Evolutionary conservation across 495 filamentous ascomycete species (phyloP), one percentile per base, ranked within the genome.

Genomic region (Penicillium coprophilum): DNA sequence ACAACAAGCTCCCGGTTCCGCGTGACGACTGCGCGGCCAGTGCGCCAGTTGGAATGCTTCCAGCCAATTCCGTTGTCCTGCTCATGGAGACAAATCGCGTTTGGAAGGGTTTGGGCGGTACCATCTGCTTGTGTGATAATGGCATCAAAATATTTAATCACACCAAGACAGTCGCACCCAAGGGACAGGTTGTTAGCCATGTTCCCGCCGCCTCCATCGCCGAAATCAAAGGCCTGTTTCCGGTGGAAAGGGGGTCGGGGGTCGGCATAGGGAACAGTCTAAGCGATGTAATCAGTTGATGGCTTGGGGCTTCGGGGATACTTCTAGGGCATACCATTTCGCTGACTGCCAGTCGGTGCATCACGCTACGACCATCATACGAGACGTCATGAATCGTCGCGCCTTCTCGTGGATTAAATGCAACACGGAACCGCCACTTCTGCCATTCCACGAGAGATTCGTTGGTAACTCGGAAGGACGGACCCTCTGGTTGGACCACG

Each of bases 401-500:
- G 19, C 86, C 86, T 62, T 89, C 86, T n/a, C 86, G 79, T 9
- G 79, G 77, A 55, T 87, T 89, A 60, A 87, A 89, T 0, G 79
- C 84, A 12, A 90, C 79, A 27, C 85, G 77, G 72, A 89, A 86
- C 4, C 77, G 73, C 86, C 86, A 89, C 59, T 87, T 87, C 68
- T 89, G 86, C 86, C 86, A 89, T 40, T 77, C 75, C 8, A 81
- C 74, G 34, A 80, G 71, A 23, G 79, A 77, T 32, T 83, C 82
- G 15, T 77, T 70, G 1, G 71, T 73, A 19, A 78, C 75, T 9
- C 60, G 70, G 74, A 96, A 96, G 5, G 87, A 90, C 6, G 85
- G 84, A 2, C 91, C 91, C 50, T 93, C 83, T 0, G 90, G 90
- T 63, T 96, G 91, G 12, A 86, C 71, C 0, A 96, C 83, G 31